Evolutionary conservation across 495 filamentous ascomycete species (phyloP), one percentile per base, ranked within the genome.

Genomic region (Entonaema liquescens): DNA sequence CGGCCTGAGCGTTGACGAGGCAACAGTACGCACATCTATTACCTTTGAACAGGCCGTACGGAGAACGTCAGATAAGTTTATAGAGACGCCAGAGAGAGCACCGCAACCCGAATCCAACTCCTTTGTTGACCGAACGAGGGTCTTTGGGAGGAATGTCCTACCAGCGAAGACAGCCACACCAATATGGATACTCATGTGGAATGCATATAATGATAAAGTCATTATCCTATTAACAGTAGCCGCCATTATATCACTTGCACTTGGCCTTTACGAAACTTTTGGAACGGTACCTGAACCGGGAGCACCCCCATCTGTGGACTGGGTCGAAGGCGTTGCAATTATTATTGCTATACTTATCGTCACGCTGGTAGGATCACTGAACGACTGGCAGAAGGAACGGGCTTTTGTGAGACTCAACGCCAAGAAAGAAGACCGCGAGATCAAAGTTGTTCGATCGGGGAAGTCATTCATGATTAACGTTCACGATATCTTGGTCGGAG

Each of bases 201-300:
- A 92, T 73, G 91, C 92, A 2, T 92, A 91, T 71, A 91, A 93
- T 55, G 93, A 96, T 78, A 94, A 93, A 67, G 90, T 95, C 21
- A 79, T 95, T 15, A 90, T 94, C 54, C 79, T 97, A 5, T 82
- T 97, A 60, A 92, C 91, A 1, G 80, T 89, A 50, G 93, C 94
- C 3, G 94, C 93, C 6, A 82, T 89, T 28, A 87, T 97, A 36
- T 96, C 94, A 5, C 83, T 97, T n/a, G 92, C 89, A 1, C 84
- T 97, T 13, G 94, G 94, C 29, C 74, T 88, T n/a, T 87, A 86
- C 68, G 83, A 86, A 62, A 85, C 84, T 2, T 84, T 86, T 52
- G 83, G 84, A 8, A 80, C 75, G 6, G 63, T 71, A 2, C 79
- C 82, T 8, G 60, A 68, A 8, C 61, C 76, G 3, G 80, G 79